phyloP scores from a whole-genome alignment of 2,329 filamentous ascomycete genomes.

The Acarospora socialis region DNA sequence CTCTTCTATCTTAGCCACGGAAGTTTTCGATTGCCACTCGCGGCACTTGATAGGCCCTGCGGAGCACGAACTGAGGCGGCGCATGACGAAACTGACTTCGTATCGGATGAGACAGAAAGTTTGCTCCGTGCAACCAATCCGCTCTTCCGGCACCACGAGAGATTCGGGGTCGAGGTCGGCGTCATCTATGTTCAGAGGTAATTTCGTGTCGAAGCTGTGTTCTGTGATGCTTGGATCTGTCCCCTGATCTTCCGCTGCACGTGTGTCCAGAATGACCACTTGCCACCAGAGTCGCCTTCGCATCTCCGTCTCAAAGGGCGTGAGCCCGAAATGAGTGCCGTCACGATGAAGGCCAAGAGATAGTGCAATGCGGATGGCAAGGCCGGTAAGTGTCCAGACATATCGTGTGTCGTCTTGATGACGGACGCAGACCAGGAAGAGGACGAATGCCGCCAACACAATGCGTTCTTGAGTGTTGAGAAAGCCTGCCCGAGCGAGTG shows the following conservation, averaged over 20 bases:
- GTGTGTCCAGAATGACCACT: conserved; percentile 33
- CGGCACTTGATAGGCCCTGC: neutral
- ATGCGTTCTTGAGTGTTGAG: conserved; percentile 47
- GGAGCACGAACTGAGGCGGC: neutral
- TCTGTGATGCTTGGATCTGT: conserved; percentile 31
- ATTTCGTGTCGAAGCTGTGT: conserved; percentile 30
- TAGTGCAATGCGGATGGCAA: conserved; percentile 22
- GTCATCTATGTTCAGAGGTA: conserved; percentile 40
- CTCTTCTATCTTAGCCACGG: neutral
- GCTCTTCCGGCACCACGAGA: conserved; percentile 33
- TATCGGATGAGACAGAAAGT: conserved; percentile 38
- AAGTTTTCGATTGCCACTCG: neutral
- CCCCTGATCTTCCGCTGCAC: conserved; percentile 37
- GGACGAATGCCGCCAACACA: conserved; percentile 46
- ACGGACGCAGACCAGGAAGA: conserved; percentile 41
- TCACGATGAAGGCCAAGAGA: conserved; percentile 37
- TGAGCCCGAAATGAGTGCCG: conserved; percentile 32
- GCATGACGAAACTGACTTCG: conserved; percentile 35
- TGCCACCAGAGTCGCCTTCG: conserved; percentile 39
- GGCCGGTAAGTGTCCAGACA: conserved; percentile 28
- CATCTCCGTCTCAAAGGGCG: conserved; percentile 38
- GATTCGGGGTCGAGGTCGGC: conserved; percentile 35
- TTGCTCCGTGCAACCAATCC: conserved; percentile 39
- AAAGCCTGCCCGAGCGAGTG: conserved; percentile 47
- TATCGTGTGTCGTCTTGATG: conserved; percentile 26